These are phyloP conservation scores for Artemisia annua DNA, from an alignment of 129 eudicot species.

Conservation along the genomic window DNA sequence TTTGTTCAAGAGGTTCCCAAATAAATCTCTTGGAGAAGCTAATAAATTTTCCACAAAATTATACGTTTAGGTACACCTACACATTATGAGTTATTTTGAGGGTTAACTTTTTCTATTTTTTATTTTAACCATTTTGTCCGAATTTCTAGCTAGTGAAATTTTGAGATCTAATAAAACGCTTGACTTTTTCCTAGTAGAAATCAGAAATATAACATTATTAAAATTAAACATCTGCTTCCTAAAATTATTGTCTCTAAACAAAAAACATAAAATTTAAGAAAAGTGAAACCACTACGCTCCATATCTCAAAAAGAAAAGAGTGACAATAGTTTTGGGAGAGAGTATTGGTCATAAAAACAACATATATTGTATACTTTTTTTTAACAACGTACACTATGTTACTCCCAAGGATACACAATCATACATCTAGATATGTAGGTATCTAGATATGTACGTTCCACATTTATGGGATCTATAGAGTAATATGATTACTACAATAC, in stretches of 20 bases:
- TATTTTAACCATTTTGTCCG: not conserved
- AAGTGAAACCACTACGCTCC: too few species aligned
- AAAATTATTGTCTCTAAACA: too few species aligned
- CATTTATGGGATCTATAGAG: constrained; percentile 19
- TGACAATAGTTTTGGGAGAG: too few species aligned
- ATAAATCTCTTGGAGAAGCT: too few species aligned
- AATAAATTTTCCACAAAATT: too few species aligned
- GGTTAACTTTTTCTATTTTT: not conserved
- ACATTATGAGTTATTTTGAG: not conserved
- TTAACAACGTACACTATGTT: not conserved
- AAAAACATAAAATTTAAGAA: too few species aligned
- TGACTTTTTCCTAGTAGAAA: too few species aligned
- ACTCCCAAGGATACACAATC: not conserved
- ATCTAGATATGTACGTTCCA: not conserved
- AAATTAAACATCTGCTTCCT: too few species aligned
- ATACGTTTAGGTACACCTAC: constrained; percentile 1
- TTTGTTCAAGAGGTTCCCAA: too few species aligned
- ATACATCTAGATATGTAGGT: not conserved
- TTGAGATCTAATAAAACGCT: not conserved
- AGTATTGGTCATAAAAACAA: too few species aligned
- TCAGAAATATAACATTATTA: too few species aligned
- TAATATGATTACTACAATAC: constrained; percentile 9
- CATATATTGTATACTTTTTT: not conserved
- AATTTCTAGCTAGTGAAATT: not conserved
- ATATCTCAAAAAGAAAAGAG: too few species aligned